Conservation (phyloP, 441 rosid species). For the Dalechampia spathulata region DNA sequence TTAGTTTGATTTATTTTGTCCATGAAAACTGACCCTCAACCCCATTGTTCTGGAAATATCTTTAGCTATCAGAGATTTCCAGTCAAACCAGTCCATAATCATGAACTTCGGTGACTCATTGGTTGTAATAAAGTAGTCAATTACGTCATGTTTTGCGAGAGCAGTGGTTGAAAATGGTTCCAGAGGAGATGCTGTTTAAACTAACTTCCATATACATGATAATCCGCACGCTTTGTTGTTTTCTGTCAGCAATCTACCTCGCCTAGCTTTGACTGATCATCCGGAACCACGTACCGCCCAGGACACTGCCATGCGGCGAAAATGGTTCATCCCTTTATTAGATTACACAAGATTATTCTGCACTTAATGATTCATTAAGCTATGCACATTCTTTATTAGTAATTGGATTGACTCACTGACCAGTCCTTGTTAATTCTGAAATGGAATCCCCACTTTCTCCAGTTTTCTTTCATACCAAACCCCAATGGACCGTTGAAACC, state of each 20-base stretch:
- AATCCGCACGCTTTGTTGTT: background rate
- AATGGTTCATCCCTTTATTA: background rate
- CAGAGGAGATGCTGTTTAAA: conserved; percentile 22
- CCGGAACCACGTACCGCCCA: background rate
- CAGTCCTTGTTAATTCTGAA: conserved; percentile 17
- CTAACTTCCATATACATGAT: conserved; percentile 25
- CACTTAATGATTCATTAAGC: background rate
- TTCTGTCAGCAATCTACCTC: conserved; percentile 4
- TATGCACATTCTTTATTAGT: background rate
- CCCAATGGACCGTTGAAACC: background rate
- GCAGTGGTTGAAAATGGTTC: conserved; percentile 13
- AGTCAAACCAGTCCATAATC: too few species aligned
- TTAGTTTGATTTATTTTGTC: too few species aligned
- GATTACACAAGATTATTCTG: too few species aligned
- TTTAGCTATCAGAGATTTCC: too few species aligned
- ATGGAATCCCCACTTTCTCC: conserved; percentile 7
- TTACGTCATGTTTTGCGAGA: too few species aligned
- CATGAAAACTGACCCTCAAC: too few species aligned
- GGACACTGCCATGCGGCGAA: conserved; percentile 2
- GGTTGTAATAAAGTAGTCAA: too few species aligned
- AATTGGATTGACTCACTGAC: conserved; percentile 8
- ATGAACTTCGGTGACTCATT: too few species aligned
- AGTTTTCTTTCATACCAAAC: background rate
- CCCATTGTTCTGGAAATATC: too few species aligned
- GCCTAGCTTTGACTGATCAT: conserved; percentile 5